Evolutionary conservation across 1,284 basidiomycete species (phyloP), one percentile per base, ranked within the genome.

Genomic region (Ustilago vetiveriae): DNA sequence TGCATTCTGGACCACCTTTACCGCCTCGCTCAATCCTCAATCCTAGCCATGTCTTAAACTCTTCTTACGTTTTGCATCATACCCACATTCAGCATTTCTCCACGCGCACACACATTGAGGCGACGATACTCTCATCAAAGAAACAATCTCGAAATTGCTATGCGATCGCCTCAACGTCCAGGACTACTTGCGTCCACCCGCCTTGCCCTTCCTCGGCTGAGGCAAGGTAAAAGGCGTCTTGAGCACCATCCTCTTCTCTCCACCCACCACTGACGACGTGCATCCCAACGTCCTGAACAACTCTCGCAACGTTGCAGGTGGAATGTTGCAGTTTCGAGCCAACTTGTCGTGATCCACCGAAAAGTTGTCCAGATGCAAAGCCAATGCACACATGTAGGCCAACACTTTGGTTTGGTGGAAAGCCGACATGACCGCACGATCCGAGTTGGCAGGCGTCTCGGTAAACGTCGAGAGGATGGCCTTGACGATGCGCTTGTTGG

Each of bases 291-390:
- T 67, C 16, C 59, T 50, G 38, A 64, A 72, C 38, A 76, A 36
- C 36, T 76, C 74, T 19, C 68, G 42, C 49, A 76, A 37, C 22
- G 57, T 66, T 6, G 58, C 42, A 3, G 66, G 55, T 10, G 54
- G 42, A 19, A 69, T 55, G 36, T 59, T 59, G 51, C 55, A 63
- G 59, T 69, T 54, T 14, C 48, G 37, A 6, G 66, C 66, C 46
- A 69, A 36, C 48, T 48, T 55, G 26, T 70, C 50, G 13, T 70
- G 50, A 16, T 76, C 74, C 41, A 81, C 58, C 11, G 67, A 55
- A 50, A 79, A 81, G 41, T 74, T 66, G 39, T 81, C 78, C 37
- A 80, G 44, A 35, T 81, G 77, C 36, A 81, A 60, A 0, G 63
- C 69, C 2, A 81, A 52, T 16, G 77, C 79, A 40, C 75, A 69